phyloP scores from a whole-genome alignment of 208 protist genomes.

The Leptomonas pyrrhocoris region DNA sequence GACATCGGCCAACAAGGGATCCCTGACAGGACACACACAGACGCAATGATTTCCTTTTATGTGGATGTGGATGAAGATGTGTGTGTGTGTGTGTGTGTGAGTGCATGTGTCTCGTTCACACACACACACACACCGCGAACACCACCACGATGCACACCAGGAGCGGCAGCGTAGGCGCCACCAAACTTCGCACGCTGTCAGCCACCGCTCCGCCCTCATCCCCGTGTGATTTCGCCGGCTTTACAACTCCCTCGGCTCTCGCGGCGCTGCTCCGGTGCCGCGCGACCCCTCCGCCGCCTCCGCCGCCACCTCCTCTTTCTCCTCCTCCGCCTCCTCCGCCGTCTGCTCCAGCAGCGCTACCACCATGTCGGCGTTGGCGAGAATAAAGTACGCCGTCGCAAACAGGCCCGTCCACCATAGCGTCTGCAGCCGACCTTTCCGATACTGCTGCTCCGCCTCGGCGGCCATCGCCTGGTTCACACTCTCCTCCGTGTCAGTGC shows the following conservation, averaged over 20 bases:
- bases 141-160: too few species aligned
- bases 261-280: not conserved
- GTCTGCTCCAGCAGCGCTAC: constrained; percentile 34
- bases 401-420: constrained; percentile 67
- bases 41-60: too few species aligned
- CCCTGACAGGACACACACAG: too few species aligned
- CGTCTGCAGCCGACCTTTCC: constrained; percentile 48
- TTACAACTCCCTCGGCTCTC: constrained; percentile 11
- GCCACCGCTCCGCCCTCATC: not conserved
- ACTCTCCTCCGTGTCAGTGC: constrained; percentile 6
- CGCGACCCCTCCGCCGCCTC: not conserved
- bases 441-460: constrained; percentile 53
- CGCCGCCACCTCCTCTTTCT: not conserved
- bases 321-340: constrained; percentile 45
- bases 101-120: not conserved
- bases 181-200: too few species aligned
- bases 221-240: too few species aligned
- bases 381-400: constrained; percentile 64
- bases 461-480: constrained; percentile 2
- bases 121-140: not conserved
- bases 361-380: constrained; percentile 69
- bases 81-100: constrained; percentile 10
- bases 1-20: not conserved
- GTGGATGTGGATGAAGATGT: not conserved
- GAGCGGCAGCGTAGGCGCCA: too few species aligned